Base-by-base conservation (phyloP, 768 basidiomycete species). In the Boletus sp. region DNA sequence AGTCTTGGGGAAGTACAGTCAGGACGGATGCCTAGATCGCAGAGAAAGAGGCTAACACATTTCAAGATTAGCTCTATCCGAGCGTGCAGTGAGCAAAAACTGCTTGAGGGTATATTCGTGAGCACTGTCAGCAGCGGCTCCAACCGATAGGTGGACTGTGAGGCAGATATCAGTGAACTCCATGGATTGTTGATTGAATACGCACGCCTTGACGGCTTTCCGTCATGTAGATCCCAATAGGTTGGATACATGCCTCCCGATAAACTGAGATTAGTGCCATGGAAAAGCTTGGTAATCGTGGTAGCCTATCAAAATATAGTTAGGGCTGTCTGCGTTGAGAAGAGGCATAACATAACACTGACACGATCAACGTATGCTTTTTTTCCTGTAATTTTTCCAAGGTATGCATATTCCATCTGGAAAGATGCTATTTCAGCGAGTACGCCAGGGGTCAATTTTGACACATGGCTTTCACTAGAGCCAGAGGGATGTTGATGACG, bases 321-420 rank as follows among this genome's bases (percentile, higher is more conserved):
- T 4, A 46, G 41, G 17, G 12, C 0, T 36, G 17, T 35, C 41
- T 9, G 32, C 12, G 14, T 15, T 15, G 29, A 12, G 28, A 15
- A n/a, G 1, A 32, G 7, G 29, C 2, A 51, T 39, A 32, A 30
- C 9, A 20, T 29, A 15, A 18, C 8, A 71, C 81, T 12, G 58
- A 85, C 87, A 56, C 78, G 78, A 52, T 83, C 78, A 57, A 77
- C 80, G 64, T 87, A 85, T 37, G 77, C 77, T 50, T 80, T 78
- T 59, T 88, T 86, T 2, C 88, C 89, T 1, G 91, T 93, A 10
- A 86, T 69, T 60, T 89, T 86, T 1, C 89, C 88, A 2, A 95
- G 80, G 62, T 94, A 94, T 54, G 87, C 81, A 68, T 92, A 90
- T 70, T 96, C 94, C 49, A 96, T 68, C 67, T 94, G 92, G 54